These are phyloP conservation scores for Sporobolomyces roseus DNA, from an alignment of 768 basidiomycete genomes.

Conservation along the genomic window DNA sequence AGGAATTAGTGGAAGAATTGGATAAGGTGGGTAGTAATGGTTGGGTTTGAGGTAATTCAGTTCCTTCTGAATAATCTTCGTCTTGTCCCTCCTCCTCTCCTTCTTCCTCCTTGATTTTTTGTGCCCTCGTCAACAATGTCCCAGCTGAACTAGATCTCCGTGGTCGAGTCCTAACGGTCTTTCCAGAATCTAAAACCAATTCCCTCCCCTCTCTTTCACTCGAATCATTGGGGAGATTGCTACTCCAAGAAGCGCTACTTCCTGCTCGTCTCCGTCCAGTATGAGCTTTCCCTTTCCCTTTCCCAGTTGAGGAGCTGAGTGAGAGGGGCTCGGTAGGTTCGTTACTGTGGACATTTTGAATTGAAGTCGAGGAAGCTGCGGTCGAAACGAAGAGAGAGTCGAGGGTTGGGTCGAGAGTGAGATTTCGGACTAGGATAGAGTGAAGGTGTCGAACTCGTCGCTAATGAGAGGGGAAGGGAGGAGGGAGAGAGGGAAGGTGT, in stretches of 20 bases:
- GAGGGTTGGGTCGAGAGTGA: constrained; percentile 2
- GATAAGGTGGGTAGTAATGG: background rate
- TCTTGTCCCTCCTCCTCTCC: background rate
- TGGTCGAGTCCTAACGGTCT: background rate
- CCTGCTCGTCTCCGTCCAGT: background rate
- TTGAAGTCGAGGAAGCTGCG: background rate
- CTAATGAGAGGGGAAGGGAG: constrained; percentile 6
- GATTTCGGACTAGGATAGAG: constrained; percentile 27
- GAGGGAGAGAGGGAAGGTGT: background rate
- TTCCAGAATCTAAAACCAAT: constrained; percentile 10
- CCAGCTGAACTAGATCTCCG: constrained; percentile 17
- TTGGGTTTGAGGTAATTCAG: background rate
- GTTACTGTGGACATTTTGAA: background rate
- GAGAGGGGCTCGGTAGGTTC: background rate
- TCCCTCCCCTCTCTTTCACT: background rate
- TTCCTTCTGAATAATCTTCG: background rate
- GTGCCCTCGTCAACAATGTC: constrained; percentile 1
- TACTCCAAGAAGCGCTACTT: background rate
- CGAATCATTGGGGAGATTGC: background rate
- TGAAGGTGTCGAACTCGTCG: constrained; percentile 33
- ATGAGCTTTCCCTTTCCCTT: background rate
- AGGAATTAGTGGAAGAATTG: background rate
- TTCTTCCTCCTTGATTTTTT: constrained; percentile 4
- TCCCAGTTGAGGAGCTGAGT: background rate
- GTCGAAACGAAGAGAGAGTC: constrained; percentile 13